Evolutionary conservation across 139 green algal genomes (phyloP).

Genomic region (Coelastrella sp.): DNA sequence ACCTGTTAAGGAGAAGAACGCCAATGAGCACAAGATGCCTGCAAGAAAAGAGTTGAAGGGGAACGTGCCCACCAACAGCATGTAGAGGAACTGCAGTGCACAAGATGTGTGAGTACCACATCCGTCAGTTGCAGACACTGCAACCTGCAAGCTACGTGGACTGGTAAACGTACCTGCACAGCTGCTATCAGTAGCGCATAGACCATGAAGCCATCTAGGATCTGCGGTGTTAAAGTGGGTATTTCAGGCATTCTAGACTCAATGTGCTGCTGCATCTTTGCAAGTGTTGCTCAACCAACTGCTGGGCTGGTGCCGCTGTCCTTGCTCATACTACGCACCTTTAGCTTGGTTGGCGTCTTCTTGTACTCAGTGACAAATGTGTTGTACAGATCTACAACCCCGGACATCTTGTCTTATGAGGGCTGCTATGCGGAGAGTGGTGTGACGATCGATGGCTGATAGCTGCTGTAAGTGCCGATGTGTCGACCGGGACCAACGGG

Average conservation of each 20-base stretch:
- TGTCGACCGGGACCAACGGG: neutral
- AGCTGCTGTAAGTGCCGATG: neutral
- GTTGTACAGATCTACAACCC: conserved; percentile 46
- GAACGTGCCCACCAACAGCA: conserved; percentile 85
- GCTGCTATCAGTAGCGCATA: conserved; percentile 68
- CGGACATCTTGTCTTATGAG: conserved; percentile 6
- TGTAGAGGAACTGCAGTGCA: conserved; percentile 79
- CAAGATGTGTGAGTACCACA: neutral
- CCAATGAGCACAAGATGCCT: conserved; percentile 79
- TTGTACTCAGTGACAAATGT: conserved; percentile 75
- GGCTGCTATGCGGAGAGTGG: neutral
- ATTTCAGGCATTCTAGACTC: neutral
- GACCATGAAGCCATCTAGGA: conserved; percentile 76
- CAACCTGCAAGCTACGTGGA: too few relatives aligned
- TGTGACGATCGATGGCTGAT: neutral
- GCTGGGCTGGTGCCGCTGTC: neutral
- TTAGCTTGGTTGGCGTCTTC: conserved; percentile 82
- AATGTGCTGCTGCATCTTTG: neutral
- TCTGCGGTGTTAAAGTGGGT: conserved; percentile 46
- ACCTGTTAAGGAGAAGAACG: conserved; percentile 87
- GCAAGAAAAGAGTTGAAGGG: conserved; percentile 92
- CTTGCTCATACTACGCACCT: conserved; percentile 54
- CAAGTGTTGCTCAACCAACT: neutral
- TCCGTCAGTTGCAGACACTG: neutral
- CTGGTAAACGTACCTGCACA: conserved; percentile 61